Conservation (phyloP, 2,329 filamentous ascomycete species). For the Aspergillus sp. region DNA sequence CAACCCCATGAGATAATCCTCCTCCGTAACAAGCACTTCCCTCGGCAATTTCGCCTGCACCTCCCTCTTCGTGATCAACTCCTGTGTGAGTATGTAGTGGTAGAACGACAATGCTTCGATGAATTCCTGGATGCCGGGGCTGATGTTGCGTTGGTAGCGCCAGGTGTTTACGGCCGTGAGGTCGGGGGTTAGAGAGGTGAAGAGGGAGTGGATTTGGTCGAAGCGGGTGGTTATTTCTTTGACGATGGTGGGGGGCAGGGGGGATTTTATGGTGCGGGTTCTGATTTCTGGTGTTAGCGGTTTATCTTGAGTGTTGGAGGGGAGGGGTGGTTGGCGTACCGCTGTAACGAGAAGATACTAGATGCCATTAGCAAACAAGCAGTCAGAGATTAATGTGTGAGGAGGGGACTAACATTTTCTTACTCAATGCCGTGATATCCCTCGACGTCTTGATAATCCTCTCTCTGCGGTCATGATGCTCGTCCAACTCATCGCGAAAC, state of each 20-base stretch:
- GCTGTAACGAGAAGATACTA: conserved; percentile 78
- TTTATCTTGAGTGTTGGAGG: conserved; percentile 16
- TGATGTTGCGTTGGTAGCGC: conserved; percentile 73
- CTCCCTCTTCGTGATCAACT: conserved; percentile 62
- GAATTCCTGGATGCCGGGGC: conserved; percentile 80
- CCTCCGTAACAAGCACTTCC: conserved; percentile 60
- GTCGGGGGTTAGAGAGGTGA: conserved; percentile 63
- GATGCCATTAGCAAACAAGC: no score
- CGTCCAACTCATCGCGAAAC: conserved; percentile 82
- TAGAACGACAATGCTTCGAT: conserved; percentile 86
- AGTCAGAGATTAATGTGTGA: neutral
- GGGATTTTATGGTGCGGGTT: conserved; percentile 33
- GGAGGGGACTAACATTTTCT: conserved; percentile 70
- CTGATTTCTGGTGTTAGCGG: conserved; percentile 17
- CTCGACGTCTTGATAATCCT: conserved; percentile 82
- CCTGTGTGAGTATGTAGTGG: conserved; percentile 75
- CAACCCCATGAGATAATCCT: conserved; percentile 84
- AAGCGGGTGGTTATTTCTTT: conserved; percentile 65
- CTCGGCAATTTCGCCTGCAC: conserved; percentile 41
- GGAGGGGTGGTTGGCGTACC: conserved; percentile 42
- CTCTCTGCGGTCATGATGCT: conserved; percentile 89
- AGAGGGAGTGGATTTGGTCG: conserved; percentile 62
- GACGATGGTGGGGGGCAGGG: conserved; percentile 60
- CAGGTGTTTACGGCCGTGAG: conserved; percentile 71
- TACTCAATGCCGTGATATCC: conserved; percentile 88